phyloP scores from a whole-genome alignment of 2,329 filamentous ascomycete genomes.

The Fusarium chlamydosporum region DNA sequence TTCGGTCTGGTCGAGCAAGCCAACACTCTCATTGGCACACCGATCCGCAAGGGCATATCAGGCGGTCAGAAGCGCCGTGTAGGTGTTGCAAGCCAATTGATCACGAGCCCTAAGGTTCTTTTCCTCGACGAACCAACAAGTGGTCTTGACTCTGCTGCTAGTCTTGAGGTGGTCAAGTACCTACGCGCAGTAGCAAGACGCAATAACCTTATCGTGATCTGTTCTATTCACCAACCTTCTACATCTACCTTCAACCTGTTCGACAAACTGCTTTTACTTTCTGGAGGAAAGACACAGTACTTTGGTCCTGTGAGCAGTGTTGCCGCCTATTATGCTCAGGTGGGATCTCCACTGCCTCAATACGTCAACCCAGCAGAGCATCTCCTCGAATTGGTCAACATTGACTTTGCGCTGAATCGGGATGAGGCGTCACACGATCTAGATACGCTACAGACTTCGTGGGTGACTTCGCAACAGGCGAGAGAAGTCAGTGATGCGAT shows the following conservation, averaged over 20 bases:
- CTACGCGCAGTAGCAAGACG: conserved; percentile 75
- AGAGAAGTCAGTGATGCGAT: conserved; percentile 45
- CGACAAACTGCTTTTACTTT: conserved; percentile 82
- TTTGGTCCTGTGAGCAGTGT: conserved; percentile 74
- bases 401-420: conserved; percentile 73
- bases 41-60: conserved; percentile 84
- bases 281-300: conserved; percentile 78
- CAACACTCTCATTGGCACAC: conserved; percentile 82
- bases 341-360: conserved; percentile 74
- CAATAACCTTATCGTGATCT: conserved; percentile 81
- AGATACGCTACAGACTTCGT: conserved; percentile 47
- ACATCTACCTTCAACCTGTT: conserved; percentile 84
- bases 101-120: conserved; percentile 83
- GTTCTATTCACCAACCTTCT: conserved; percentile 88
- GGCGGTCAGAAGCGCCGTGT: conserved; percentile 88
- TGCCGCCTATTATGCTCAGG: conserved; percentile 72
- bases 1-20: conserved; percentile 81
- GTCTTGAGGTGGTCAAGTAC: conserved; percentile 82
- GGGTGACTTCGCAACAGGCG: conserved; percentile 47
- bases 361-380: conserved; percentile 86
- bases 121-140: conserved; percentile 90
- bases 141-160: conserved; percentile 83
- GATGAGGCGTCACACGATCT: conserved; percentile 59
- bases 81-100: conserved; percentile 83
- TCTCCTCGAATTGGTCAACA: conserved; percentile 82